Evolutionary conservation across 2,329 filamentous ascomycete genomes (phyloP), one percentile per base, ranked within the genome.

Genomic region (Fusarium brevicatenulatum): DNA sequence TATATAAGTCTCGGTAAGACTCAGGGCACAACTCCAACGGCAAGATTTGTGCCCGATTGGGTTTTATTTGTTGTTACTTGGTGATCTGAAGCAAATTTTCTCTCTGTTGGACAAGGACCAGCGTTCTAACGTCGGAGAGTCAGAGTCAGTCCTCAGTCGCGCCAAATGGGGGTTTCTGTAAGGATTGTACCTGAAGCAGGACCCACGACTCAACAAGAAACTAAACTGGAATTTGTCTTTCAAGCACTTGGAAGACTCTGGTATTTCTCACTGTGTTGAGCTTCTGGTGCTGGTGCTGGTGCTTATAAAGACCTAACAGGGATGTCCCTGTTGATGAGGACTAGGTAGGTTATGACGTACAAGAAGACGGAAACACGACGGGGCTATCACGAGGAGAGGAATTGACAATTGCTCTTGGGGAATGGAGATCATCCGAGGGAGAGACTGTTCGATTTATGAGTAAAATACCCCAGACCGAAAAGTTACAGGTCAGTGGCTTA

Each of bases 81-180:
- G 58, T 44, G 68, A 64, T 70, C 53, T 70, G 43, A 42, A 44
- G 37, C 32, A 44, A 60, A 50, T 44, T 25, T 52, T 55, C 44
- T 36, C 11, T 55, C 40, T 66, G 40, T 59, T 37, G 36, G 37
- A 70, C 67, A 70, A 59, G 67, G 67, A 70, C 67, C 67, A 60
- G 67, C 59, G 34, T 39, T 70, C 59, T 42, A 53, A 28, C 18
- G 43, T 36, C 7, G 7, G 49, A 63, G 66, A 55, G 57, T 55
- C 32, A 70, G 53, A 55, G 57, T 55, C 32, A 66, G 66, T 32
- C 52, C 66, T 37, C 21, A 28, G 52, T 32, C 23, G 43, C 21
- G 28, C 49, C 25, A 46, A 21, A 42, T 47, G 32, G 30, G 43
- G 50, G 50, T 34, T 34, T 61, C 37, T 60, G 65, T 61, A 59